Evolutionary conservation across 148 eudicot genomes (phyloP).

Genomic region (Silene conica): DNA sequence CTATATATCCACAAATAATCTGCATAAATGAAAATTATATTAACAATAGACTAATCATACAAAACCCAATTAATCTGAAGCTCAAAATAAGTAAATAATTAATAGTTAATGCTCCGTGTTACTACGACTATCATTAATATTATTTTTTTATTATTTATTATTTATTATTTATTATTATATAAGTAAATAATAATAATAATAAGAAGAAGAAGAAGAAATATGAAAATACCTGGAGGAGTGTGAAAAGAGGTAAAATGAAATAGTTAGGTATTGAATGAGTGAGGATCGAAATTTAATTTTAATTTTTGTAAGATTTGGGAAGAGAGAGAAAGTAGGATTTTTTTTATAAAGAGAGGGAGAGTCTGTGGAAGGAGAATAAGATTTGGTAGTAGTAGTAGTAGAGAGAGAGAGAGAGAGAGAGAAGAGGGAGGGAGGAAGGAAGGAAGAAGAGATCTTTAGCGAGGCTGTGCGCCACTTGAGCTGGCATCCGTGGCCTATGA

Average conservation of each 20-base stretch:
- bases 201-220: too few species aligned
- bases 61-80: too few species aligned
- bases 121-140: too few species aligned
- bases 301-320: not conserved
- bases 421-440: too few species aligned
- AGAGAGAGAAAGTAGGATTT: not conserved
- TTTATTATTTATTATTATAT: too few species aligned
- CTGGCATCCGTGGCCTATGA: not conserved
- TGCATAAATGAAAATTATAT: too few species aligned
- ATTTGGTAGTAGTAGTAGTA: not conserved
- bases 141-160: too few species aligned
- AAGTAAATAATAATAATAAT: too few species aligned
- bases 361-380: not conserved
- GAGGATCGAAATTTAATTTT: not conserved
- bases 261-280: not conserved
- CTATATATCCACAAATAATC: not conserved
- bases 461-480: not conserved
- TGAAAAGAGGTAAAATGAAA: too few species aligned
- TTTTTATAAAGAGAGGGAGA: not conserved
- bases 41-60: too few species aligned
- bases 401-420: not conserved
- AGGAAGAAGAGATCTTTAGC: not conserved
- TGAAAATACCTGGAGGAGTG: not conserved
- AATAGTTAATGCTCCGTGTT: not conserved
- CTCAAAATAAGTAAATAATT: too few species aligned